Evolutionary conservation across 1,284 basidiomycete species (phyloP), one percentile per base, ranked within the genome.

Genomic region (Thelephora terrestris): DNA sequence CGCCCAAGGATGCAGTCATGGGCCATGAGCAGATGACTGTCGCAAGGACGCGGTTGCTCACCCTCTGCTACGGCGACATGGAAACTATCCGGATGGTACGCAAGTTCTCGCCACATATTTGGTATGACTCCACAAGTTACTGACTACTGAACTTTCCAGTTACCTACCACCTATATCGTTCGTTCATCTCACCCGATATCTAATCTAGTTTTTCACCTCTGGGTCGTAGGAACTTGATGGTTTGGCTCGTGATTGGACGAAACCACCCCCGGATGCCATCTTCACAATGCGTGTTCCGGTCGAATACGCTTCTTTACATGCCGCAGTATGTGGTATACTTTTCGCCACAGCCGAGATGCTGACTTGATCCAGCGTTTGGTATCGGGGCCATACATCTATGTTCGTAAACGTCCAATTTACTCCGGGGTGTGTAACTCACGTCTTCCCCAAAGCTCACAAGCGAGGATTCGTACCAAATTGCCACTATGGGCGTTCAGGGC

Each of bases 391-490:
- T 87, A 83, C 59, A 84, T 89, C 55, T 89, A 85, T 64, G 85
- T 42, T 42, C n/a, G 39, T 86, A 60, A 50, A 78, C 64, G 24
- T 50, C 52, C 47, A 48, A 29, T 36, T 36, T 32, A 23, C 27
- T 16, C 38, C 37, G 24, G 24, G n/a, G 21, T 38, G 27, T 17
- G 17, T 9, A 12, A 40, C 21, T 35, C 34, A 17, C 40, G 10
- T 47, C n/a, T 29, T 14, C 51, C n/a, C n/a, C 47, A 45, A 56
- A 88, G 85, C 67, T 89, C 52, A 85, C 81, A 7, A 75, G 80
- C 47, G 85, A 90, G 60, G 85, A 88, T 57, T 88, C 87, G 3
- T 90, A 79, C 63, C 83, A 88, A 68, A 88, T 89, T 52, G 85
- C 85, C 24, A 76, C 77, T 44, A 79, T 81, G 71, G 81, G 81